Evolutionary conservation across 1,284 basidiomycete species (phyloP), one percentile per base, ranked within the genome.

Genomic region (Leccinum fallax): DNA sequence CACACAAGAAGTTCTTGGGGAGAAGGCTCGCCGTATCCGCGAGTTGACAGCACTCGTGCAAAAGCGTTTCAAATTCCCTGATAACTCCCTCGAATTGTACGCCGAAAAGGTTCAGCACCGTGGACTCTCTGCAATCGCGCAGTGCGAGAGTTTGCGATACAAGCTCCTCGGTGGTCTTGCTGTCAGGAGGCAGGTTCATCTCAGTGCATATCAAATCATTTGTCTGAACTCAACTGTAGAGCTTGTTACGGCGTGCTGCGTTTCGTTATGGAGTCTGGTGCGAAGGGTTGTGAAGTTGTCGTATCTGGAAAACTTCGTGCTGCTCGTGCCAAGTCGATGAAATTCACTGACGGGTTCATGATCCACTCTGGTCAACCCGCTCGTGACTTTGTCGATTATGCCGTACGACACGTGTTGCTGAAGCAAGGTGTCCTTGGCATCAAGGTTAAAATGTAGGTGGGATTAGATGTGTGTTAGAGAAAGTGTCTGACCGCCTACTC

Each of bases 271-370:
- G 97, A 99, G 84, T 98, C 96, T 63, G 94, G 94, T 72, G 97
- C 97, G 71, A 99, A 99, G 85, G 97, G 97, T 81, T 98, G 96
- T 78, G 97, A 99, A 82, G 97, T 99, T 69, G 94, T 99, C 76
- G 95, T 99, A 68, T 99, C 97, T 69, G 97, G 97, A 77, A 99
- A 99, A 83, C 94, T 99, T 74, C 95, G 97, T 79, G 97, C 97
- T 73, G 97, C 97, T 71, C 95, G 96, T 88, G 97, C 97, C 77
- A 99, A 99, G 84, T 94, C 94, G 55, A 99, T 99, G 97, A 99
- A 99, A 83, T 99, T 99, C 85, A 98, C 96, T 77, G 97, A 99
- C 75, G 97, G 97, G 59, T 98, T 98, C 90, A 98, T 99, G 95
- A 97, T 99, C 79, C 97, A 99, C 90, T 98, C 97, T 69, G 97